These are phyloP conservation scores for Pedinophyceae sp. DNA, from an alignment of 139 green algal genomes.

Conservation along the genomic window DNA sequence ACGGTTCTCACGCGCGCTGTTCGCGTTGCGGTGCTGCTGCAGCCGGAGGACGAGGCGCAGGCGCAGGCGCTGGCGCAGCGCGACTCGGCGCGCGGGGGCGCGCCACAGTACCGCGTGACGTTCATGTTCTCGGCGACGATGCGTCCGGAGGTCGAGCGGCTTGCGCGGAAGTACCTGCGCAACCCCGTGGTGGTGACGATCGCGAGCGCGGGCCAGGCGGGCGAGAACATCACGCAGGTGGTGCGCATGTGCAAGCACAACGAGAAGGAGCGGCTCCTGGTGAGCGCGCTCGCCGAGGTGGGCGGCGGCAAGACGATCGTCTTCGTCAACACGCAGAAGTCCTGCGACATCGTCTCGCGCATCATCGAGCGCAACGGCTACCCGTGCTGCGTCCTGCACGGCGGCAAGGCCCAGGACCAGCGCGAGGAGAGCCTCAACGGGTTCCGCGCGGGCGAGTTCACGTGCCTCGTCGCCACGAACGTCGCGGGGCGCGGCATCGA, in stretches of 20 bases:
- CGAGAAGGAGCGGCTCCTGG: slow-evolving; percentile 14
- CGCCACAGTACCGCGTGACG: slow-evolving; percentile 77
- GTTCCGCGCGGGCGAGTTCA: slow-evolving; percentile 79
- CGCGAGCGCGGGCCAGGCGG: slow-evolving; percentile 62
- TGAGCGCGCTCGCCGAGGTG: slow-evolving; percentile 11
- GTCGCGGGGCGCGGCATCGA: slow-evolving; percentile 96
- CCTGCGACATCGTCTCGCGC: slow-evolving; percentile 3
- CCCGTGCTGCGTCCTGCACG: slow-evolving; percentile 61
- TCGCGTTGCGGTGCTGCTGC: too few relatives aligned
- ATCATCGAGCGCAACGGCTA: slow-evolving; percentile 13
- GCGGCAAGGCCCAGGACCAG: slow-evolving; percentile 73
- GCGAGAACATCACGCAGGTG: slow-evolving; percentile 78
- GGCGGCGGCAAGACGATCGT: slow-evolving; percentile 75
- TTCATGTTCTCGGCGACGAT: slow-evolving; percentile 99
- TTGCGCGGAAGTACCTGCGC: slow-evolving; percentile 72
- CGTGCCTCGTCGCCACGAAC: slow-evolving; percentile 92
- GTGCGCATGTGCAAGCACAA: slow-evolving; percentile 43
- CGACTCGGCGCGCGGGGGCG: too few relatives aligned
- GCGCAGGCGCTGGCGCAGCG: slow-evolving; percentile 27
- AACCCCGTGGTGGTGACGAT: slow-evolving; percentile 79
- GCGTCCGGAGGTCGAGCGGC: slow-evolving; percentile 60
- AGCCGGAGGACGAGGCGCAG: slow-evolving; percentile 69
- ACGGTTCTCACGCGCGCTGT: too few relatives aligned
- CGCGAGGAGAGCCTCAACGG: slow-evolving; percentile 62
- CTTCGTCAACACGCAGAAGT: slow-evolving; percentile 86